A percentile compares a stretch with the other conserved stretches of the same genome.
Conservation (phyloP, 306 rosid genomes). For the Malus orientalis region DNA sequence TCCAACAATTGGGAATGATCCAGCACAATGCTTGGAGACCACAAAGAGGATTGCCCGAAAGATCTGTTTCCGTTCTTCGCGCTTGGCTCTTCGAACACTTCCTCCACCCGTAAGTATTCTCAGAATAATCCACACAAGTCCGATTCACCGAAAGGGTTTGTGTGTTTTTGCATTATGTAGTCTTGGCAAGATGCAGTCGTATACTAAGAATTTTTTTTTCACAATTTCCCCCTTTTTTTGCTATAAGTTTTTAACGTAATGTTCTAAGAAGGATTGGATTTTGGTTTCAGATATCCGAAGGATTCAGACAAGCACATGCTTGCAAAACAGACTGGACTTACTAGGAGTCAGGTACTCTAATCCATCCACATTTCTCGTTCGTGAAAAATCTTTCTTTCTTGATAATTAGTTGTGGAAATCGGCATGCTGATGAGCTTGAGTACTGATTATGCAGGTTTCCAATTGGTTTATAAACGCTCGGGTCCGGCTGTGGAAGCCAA, state of each 20-base stretch:
- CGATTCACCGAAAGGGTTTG: not conserved
- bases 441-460: constrained; percentile 51
- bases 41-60: constrained; percentile 90
- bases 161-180: not conserved
- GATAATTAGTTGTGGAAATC: not conserved
- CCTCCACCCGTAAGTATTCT: constrained; percentile 80
- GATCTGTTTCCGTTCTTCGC: constrained; percentile 94
- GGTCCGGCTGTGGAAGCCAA: constrained; percentile 96
- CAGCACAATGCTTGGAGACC: constrained; percentile 99
- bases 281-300: constrained; percentile 72
- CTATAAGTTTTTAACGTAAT: not conserved
- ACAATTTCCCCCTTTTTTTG: not conserved
- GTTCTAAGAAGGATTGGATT: not conserved
- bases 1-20: constrained; percentile 95
- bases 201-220: not conserved
- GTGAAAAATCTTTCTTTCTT: not conserved
- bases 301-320: constrained; percentile 95
- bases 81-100: constrained; percentile 99
- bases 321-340: constrained; percentile 94
- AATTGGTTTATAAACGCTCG: constrained; percentile 98
- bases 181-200: not conserved
- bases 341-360: constrained; percentile 81
- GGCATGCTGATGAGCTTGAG: not conserved
- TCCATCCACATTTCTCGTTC: not conserved
- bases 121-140: not conserved